Base-by-base conservation (phyloP, 345 rosid genomes). In the Boechera divaricarpa region DNA sequence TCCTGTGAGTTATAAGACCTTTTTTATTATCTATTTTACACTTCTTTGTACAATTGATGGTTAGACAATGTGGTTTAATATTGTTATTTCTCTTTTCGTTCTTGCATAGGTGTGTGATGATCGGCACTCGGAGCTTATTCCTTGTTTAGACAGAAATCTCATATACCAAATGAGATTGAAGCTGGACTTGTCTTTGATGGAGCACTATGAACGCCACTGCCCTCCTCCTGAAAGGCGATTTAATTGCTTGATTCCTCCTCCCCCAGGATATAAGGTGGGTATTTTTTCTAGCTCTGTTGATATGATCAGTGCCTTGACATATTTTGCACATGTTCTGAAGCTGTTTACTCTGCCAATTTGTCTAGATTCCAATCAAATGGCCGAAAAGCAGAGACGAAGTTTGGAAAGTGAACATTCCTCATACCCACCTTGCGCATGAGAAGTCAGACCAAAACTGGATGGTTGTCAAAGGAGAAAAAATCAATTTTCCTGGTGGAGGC, bases 401-500 rank as follows among this genome's bases (percentile, higher is more conserved):
- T 2, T 95, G 98, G 99, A 95, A 95, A 84, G 99, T 81, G 67
- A 95, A 95, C 82, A 95, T 95, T 76, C 99, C 99, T 70, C 99
- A 95, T 73, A 95, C 99, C 64, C 99, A 92, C 84, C 97, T 95
- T 83, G 99, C 99, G 33, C 88, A 85, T 67, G 98, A 95, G 82
- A 95, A 95, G 82, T 95, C 99, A 75, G 98, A 92, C 79, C 99
- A 95, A 82, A 94, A 95, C 81, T 95, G 99, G 99, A 95, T 95
- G 99, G 91, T 89, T 86, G 98, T 92, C 1, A 89, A 91, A 87
- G 99, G 98, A 42, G 93, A 91, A 16, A 95, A 86, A 83, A 95
- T 95, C 41, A 74, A 72, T n/a, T 95, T 95, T 81, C 98, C 99
- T 32, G 99, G 99, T 13, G 99, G 99, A 57, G 99, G 99, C 75